Evolutionary conservation across 805 yeast genomes (phyloP).

Genomic region (Candida glaebosa): DNA sequence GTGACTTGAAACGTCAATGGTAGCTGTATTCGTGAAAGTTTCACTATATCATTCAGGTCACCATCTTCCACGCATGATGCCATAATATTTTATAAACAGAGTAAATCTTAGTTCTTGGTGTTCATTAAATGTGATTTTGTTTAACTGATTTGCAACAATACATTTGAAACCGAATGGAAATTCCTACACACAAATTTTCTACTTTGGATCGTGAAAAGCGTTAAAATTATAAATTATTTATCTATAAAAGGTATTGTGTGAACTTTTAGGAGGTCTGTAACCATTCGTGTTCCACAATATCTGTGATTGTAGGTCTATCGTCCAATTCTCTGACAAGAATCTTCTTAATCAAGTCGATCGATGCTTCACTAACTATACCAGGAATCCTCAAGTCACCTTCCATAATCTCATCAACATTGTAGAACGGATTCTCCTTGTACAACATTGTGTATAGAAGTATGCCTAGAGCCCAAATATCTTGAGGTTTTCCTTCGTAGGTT

Average conservation of each 20-base stretch:
- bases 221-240: no score
- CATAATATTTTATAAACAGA: background rate
- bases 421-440: slow-evolving; percentile 93
- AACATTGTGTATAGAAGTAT: slow-evolving; percentile 83
- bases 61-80: slow-evolving; percentile 1
- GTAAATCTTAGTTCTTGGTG: background rate
- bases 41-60: background rate
- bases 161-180: no score
- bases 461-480: slow-evolving; percentile 97
- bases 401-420: slow-evolving; percentile 92
- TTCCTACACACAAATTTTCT: no score
- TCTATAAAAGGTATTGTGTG: background rate
- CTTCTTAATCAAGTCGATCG: slow-evolving; percentile 56
- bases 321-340: slow-evolving; percentile 68
- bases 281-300: slow-evolving; percentile 74
- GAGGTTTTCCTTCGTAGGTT: slow-evolving; percentile 88
- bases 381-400: slow-evolving; percentile 83
- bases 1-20: slow-evolving; percentile 17
- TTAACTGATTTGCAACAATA: no score
- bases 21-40: slow-evolving; percentile 5
- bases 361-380: slow-evolving; percentile 54
- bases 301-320: slow-evolving; percentile 70
- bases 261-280: slow-evolving; percentile 9
- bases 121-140: background rate
- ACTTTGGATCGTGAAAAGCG: background rate